Evolutionary conservation across 768 basidiomycete species (phyloP).

Genomic region (Lactifluus pinguis): DNA sequence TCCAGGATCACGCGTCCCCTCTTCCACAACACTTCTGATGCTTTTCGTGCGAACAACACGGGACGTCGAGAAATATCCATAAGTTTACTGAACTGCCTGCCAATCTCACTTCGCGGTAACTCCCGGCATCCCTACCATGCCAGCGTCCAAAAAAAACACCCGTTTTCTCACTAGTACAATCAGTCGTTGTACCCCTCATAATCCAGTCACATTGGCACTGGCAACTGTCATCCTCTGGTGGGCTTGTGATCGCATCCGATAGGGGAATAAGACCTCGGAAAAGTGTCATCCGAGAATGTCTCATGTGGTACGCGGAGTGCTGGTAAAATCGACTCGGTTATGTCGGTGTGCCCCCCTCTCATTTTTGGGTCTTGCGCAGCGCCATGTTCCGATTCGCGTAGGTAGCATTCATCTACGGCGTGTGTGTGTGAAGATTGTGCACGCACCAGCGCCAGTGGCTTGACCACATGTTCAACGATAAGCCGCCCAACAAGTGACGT

Average conservation of each 20-base stretch:
- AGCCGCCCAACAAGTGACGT: neutral
- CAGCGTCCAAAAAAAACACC: neutral
- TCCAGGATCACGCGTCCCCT: neutral
- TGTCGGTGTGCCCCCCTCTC: neutral
- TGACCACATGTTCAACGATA: conserved; percentile 5
- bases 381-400: neutral
- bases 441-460: neutral
- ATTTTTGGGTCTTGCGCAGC: neutral
- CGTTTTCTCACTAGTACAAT: neutral
- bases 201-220: neutral
- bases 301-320: neutral
- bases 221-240: neutral
- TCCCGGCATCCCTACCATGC: neutral
- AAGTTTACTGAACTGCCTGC: neutral
- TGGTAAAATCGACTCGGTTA: neutral
- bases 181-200: neutral
- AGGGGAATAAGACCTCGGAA: neutral
- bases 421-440: neutral
- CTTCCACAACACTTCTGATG: neutral
- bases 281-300: neutral
- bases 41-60: neutral
- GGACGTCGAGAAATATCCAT: neutral
- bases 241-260: neutral
- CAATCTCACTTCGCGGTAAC: neutral
- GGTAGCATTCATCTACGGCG: neutral